Percentiles rank a stretch among this genome's conserved stretches.
Conservation (phyloP, 192 early-diverging fungal genomes). For the Jimgerdemannia lactiflua region DNA sequence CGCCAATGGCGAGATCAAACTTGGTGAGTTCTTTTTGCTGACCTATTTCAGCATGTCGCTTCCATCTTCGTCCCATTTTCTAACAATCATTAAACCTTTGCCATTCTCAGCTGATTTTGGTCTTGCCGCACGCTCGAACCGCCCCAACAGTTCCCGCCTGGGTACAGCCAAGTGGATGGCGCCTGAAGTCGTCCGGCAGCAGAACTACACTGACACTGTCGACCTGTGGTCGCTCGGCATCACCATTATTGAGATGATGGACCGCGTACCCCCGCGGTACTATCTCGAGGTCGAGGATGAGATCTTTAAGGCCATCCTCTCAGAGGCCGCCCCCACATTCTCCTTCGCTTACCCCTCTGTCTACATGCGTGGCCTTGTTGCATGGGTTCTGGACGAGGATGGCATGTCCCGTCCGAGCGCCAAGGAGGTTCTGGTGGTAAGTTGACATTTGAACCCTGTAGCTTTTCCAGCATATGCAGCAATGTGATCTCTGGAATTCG, state of each 20-base stretch:
- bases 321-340: conserved; percentile 29
- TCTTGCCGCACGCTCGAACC: conserved; percentile 22
- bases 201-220: conserved; percentile 41
- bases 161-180: conserved; percentile 48
- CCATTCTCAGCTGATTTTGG: conserved; percentile 39
- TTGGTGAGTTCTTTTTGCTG: conserved; percentile 38
- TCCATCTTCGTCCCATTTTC: conserved; percentile 7
- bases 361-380: conserved; percentile 34
- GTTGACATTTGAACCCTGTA: conserved; percentile 3
- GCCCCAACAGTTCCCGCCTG: conserved; percentile 28
- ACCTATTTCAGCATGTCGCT: not conserved
- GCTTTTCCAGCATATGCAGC: too few species aligned
- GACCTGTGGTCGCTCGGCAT: conserved; percentile 50
- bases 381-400: conserved; percentile 32
- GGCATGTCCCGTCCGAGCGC: conserved; percentile 24
- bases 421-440: conserved; percentile 26
- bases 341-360: conserved; percentile 29
- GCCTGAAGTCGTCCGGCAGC: conserved; percentile 43
- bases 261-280: conserved; percentile 41
- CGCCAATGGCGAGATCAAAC: conserved; percentile 28
- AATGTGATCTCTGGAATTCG: too few species aligned
- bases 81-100: not conserved
- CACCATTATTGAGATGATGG: conserved; percentile 47
- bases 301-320: conserved; percentile 26
- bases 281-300: conserved; percentile 26